phyloP scores from a whole-genome alignment of 352 stramenopile genomes.

The Pythium dissimile region DNA sequence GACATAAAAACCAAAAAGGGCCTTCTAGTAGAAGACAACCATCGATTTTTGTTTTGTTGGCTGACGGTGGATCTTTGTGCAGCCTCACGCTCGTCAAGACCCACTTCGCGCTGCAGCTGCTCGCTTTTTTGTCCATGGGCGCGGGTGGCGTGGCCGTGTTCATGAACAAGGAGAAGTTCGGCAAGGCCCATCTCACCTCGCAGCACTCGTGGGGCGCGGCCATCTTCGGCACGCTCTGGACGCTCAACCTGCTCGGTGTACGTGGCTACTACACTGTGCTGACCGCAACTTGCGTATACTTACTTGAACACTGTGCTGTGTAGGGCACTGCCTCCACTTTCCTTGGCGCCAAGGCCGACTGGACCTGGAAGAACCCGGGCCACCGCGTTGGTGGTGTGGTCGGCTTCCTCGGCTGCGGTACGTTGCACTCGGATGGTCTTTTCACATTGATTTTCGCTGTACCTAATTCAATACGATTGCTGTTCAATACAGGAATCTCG shows the following conservation, averaged over 20 bases:
- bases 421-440: background rate
- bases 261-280: background rate
- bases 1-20: too few species aligned
- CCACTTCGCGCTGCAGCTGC: conserved; percentile 45
- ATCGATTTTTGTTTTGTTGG: too few species aligned
- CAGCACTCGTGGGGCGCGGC: conserved; percentile 71
- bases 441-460: background rate
- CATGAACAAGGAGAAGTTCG: conserved; percentile 53
- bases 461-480: background rate
- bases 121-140: conserved; percentile 45
- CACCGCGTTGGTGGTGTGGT: conserved; percentile 57
- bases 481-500: conserved; percentile 22
- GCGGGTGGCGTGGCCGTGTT: conserved; percentile 39
- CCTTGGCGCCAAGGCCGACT: conserved; percentile 55
- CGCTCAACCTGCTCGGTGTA: conserved; percentile 60
- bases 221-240: conserved; percentile 36
- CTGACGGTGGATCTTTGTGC: conserved; percentile 7
- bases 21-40: too few species aligned
- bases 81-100: conserved; percentile 28
- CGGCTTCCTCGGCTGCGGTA: conserved; percentile 47
- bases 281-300: background rate
- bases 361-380: conserved; percentile 66
- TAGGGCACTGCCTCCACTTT: conserved; percentile 56
- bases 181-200: conserved; percentile 64
- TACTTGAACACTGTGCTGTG: background rate